These are phyloP conservation scores for Keithomyces neogunnii DNA, from an alignment of 2,329 filamentous ascomycete species.

Conservation along the genomic window DNA sequence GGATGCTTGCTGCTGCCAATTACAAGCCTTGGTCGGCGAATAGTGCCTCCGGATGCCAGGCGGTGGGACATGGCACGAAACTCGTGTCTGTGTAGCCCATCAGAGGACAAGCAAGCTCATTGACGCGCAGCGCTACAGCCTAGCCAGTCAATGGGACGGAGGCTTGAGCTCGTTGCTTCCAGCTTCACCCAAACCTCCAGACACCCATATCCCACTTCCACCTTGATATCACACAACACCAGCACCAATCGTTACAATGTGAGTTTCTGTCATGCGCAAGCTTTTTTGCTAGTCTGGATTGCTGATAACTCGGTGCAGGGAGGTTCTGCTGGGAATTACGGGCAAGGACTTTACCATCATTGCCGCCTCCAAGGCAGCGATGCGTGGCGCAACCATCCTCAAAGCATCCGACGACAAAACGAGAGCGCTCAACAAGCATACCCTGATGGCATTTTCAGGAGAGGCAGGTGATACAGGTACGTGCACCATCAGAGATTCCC, in stretches of 20 bases:
- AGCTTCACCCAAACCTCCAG: not conserved
- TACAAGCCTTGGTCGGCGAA: constrained; percentile 11
- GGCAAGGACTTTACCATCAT: constrained; percentile 99
- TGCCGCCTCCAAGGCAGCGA: constrained; percentile 93
- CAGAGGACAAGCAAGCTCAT: constrained; percentile 10
- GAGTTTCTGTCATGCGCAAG: not conserved
- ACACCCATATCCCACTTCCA: constrained; percentile 1
- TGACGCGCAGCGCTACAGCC: constrained; percentile 32
- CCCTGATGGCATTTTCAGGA: constrained; percentile 88
- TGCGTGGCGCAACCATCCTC: constrained; percentile 93
- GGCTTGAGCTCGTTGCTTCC: constrained; percentile 7
- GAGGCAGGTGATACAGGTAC: constrained; percentile 92
- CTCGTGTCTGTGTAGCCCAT: not conserved
- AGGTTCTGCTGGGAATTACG: constrained; percentile 95
- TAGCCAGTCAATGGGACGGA: constrained; percentile 13
- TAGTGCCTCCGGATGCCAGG: constrained; percentile 23
- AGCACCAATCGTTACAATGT: constrained; percentile 5
- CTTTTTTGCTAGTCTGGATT: not conserved
- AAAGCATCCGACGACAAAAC: constrained; percentile 98
- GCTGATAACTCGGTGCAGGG: constrained; percentile 48
- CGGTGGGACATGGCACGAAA: constrained; percentile 26
- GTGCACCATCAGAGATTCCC: constrained; percentile 12
- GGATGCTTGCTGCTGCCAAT: constrained; percentile 14
- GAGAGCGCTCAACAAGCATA: constrained; percentile 82
- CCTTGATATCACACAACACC: constrained; percentile 5